phyloP scores from a whole-genome alignment of 2,329 filamentous ascomycete genomes.

The Colletotrichum tamarilloi region DNA sequence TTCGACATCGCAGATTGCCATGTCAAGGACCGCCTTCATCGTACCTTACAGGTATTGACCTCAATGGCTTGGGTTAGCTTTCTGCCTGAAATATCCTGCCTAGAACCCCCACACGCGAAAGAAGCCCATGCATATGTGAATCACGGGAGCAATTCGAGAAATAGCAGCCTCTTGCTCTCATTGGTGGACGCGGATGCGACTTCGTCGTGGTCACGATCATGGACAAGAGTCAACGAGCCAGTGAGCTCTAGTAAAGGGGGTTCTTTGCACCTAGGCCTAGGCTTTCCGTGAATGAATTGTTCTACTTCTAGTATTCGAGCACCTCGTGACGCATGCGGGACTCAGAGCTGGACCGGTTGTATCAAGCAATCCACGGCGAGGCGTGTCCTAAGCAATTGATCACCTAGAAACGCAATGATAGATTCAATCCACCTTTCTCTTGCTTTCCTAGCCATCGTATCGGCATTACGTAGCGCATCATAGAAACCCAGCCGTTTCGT shows the following conservation, averaged over 20 bases:
- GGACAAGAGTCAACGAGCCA: not conserved
- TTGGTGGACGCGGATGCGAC: not conserved
- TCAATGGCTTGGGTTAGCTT: not conserved
- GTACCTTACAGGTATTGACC: not conserved
- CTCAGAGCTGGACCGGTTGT: not conserved
- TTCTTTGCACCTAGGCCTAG: too few relatives aligned
- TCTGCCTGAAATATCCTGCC: not conserved
- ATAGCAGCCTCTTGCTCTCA: not conserved
- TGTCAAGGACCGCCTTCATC: not conserved
- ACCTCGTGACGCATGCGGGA: not conserved
- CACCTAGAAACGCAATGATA: not conserved
- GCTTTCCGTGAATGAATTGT: not conserved
- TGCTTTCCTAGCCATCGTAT: not conserved
- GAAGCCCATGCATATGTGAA: slow-evolving; percentile 3
- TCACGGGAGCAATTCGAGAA: slow-evolving; percentile 2
- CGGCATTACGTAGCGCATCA: not conserved
- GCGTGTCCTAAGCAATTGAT: not conserved
- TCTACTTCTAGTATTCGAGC: not conserved
- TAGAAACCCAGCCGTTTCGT: not conserved
- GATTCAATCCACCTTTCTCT: not conserved
- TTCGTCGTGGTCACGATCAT: not conserved
- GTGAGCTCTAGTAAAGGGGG: not conserved
- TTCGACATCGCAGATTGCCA: too few relatives aligned
- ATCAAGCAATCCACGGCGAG: not conserved
- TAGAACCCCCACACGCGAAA: not conserved